Evolutionary conservation across 768 basidiomycete genomes (phyloP).

Genomic region (Mrakia gelida): DNA sequence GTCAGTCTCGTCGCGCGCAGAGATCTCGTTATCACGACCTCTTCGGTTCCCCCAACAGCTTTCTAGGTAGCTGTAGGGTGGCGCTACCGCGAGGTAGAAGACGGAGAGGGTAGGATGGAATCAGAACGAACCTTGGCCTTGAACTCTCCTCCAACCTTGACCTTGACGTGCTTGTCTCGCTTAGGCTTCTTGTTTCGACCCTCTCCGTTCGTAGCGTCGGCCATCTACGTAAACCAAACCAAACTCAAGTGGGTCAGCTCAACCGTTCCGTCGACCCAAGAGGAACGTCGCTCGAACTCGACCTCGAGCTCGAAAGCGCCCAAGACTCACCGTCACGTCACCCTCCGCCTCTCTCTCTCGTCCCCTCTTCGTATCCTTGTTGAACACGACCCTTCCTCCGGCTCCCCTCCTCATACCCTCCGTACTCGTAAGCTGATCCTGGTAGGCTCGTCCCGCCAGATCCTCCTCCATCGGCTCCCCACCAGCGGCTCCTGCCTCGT

Average conservation of each 20-base stretch:
- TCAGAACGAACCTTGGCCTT: slow-evolving; percentile 73
- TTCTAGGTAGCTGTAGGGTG: neutral
- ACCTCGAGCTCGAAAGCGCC: no score
- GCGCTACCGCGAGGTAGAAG: neutral
- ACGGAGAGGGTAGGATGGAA: neutral
- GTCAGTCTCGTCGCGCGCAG: neutral
- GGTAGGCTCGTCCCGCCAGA: slow-evolving; percentile 63
- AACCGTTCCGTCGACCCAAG: no score
- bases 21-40: no score
- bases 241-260: no score
- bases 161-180: slow-evolving; percentile 51
- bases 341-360: slow-evolving; percentile 60
- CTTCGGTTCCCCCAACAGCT: no score
- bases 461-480: slow-evolving; percentile 29
- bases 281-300: no score
- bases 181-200: slow-evolving; percentile 50
- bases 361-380: slow-evolving; percentile 94
- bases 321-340: slow-evolving; percentile 50
- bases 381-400: slow-evolving; percentile 84
- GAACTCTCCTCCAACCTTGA: slow-evolving; percentile 77
- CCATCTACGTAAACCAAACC: slow-evolving; percentile 58
- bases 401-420: slow-evolving; percentile 86
- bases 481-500: slow-evolving; percentile 52
- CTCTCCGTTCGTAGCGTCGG: slow-evolving; percentile 49
- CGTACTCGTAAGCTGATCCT: slow-evolving; percentile 71